phyloP scores from a whole-genome alignment of 495 filamentous ascomycete species.

The Bathelium albidoporum region DNA sequence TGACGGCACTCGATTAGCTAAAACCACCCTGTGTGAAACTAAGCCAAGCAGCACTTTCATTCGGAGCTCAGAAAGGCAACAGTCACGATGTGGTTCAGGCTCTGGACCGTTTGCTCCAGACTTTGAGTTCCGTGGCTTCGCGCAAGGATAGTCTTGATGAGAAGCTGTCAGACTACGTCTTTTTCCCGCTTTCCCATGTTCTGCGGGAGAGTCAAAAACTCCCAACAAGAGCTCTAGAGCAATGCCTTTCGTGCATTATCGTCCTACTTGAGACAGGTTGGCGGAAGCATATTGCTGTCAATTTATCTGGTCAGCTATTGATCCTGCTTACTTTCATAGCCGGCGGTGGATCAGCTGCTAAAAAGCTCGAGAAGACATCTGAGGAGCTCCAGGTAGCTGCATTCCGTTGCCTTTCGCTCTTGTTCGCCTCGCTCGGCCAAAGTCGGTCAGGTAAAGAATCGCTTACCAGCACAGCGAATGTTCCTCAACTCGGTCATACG shows the following conservation, averaged over 20 bases:
- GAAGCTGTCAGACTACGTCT: constrained; percentile 85
- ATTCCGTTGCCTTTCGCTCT: constrained; percentile 44
- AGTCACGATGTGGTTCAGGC: constrained; percentile 45
- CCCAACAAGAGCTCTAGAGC: constrained; percentile 62
- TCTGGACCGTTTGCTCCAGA: constrained; percentile 42
- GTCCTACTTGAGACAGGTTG: constrained; percentile 70
- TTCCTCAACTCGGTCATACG: constrained; percentile 77
- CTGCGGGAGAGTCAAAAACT: constrained; percentile 64
- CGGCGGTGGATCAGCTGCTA: constrained; percentile 44
- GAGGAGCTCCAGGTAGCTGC: constrained; percentile 34
- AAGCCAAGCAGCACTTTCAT: constrained; percentile 55
- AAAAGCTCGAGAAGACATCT: constrained; percentile 21
- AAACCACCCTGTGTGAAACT: constrained; percentile 70
- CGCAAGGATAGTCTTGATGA: constrained; percentile 53
- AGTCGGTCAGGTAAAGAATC: constrained; percentile 27
- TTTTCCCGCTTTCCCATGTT: constrained; percentile 84
- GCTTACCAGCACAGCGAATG: constrained; percentile 44
- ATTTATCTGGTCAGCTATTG: constrained; percentile 72
- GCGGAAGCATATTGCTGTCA: constrained; percentile 51
- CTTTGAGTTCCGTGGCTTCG: constrained; percentile 43
- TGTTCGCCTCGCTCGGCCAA: constrained; percentile 37
- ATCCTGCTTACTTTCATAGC: constrained; percentile 74
- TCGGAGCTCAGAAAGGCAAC: constrained; percentile 43
- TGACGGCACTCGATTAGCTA: constrained; percentile 40
- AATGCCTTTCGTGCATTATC: constrained; percentile 59